These are phyloP conservation scores for Bertia moriformis DNA, from an alignment of 2,329 filamentous ascomycete genomes.

Conservation along the genomic window DNA sequence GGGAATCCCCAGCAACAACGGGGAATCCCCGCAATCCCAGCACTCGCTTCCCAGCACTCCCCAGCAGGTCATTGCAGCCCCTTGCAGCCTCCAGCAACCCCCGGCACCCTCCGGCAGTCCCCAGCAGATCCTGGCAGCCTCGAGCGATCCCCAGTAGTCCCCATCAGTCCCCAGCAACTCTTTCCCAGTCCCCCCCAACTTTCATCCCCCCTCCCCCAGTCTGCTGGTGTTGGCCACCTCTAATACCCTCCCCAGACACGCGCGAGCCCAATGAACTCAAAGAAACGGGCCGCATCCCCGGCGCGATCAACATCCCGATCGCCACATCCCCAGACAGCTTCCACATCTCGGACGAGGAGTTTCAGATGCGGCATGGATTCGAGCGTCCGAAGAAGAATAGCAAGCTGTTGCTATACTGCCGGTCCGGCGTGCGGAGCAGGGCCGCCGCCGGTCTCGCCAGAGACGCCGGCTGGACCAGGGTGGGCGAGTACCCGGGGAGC, in stretches of 20 bases:
- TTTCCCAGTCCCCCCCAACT: not conserved
- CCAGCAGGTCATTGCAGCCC: too few species aligned
- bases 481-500: slow-evolving; percentile 61
- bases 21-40: too few species aligned
- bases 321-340: slow-evolving; percentile 64
- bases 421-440: slow-evolving; percentile 69
- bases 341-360: slow-evolving; percentile 63
- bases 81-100: too few species aligned
- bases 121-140: too few species aligned
- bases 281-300: slow-evolving; percentile 59
- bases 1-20: too few species aligned
- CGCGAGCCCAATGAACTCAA: slow-evolving; percentile 58
- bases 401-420: slow-evolving; percentile 78
- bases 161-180: not conserved
- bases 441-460: slow-evolving; percentile 65
- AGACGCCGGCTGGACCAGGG: slow-evolving; percentile 59
- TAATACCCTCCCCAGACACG: too few species aligned
- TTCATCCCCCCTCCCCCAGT: too few species aligned
- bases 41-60: too few species aligned
- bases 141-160: not conserved
- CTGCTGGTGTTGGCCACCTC: not conserved
- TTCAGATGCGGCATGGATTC: slow-evolving; percentile 70
- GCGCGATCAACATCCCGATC: slow-evolving; percentile 70
- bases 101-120: too few species aligned
- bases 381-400: slow-evolving; percentile 42